Evolutionary conservation across 2,329 filamentous ascomycete genomes (phyloP), one percentile per base, ranked within the genome.

Genomic region (Xylariaceae sp.): DNA sequence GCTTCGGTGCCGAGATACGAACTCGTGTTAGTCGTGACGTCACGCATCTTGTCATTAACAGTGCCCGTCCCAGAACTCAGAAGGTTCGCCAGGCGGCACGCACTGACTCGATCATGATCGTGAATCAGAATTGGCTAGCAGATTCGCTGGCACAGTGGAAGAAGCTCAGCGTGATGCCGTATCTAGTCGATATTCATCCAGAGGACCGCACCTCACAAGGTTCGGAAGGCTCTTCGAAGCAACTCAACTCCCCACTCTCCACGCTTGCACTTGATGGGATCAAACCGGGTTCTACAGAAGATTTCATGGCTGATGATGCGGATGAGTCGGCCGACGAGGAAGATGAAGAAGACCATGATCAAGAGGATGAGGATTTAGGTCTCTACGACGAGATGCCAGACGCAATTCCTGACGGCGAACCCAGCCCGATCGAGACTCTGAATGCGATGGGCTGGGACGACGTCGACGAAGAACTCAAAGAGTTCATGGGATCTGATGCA

Each of bases 71-170:
- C 31, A 85, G 92, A 18, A 97, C 94, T 0, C 87, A 90, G 48
- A 99, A 99, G 72, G 90, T 97, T 41, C 87, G 89, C 44, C 87
- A 92, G 69, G 94, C 94, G 0, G 86, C 89, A 13, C 84, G 86
- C 57, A 88, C 90, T 50, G 78, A 87, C 0, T 83, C 84, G 47
- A 89, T 97, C 70, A 92, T 91, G 68, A 96, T 99, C 53, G 94
- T 99, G 44, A 91, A 87, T 61, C 88, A 91, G 48, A 84, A 90
- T 63, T 99, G 94, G 94, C 83, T 99, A 31, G 80, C 86, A 31
- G 88, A 92, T 60, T 95, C 87, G 50, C 83, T 97, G 57, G 87
- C 84, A 22, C 87, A 88, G 67, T 99, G 94, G 94, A 78, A 81
- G 57, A 86, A 82, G 51, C 75, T 95, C 11, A 85, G 94, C 50